These are phyloP conservation scores for Beauveria caledonica DNA, from an alignment of 2,329 filamentous ascomycete genomes.

Conservation along the genomic window DNA sequence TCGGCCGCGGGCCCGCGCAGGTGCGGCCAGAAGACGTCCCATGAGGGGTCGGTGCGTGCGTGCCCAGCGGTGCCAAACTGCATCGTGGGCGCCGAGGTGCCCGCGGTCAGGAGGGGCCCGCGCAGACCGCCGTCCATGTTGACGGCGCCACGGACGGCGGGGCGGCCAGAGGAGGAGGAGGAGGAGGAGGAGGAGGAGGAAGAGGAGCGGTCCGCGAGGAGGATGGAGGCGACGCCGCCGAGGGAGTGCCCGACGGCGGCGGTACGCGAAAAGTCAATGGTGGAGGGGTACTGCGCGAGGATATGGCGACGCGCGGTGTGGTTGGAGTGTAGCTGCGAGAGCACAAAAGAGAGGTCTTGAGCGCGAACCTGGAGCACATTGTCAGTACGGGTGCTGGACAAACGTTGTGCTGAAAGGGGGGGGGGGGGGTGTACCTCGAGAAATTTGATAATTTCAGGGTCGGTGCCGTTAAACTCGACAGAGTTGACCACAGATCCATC, in stretches of 20 bases:
- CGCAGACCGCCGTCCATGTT: constrained; percentile 29
- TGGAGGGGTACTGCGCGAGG: constrained; percentile 12
- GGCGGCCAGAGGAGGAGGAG: too few relatives aligned
- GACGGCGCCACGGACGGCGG: constrained; percentile 23
- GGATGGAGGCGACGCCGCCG: constrained; percentile 26
- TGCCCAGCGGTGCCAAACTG: constrained; percentile 15
- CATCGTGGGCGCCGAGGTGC: constrained; percentile 17
- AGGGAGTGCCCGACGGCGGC: constrained; percentile 28
- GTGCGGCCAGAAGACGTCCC: constrained; percentile 15
- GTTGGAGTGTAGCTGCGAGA: constrained; percentile 21
- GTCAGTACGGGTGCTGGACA: too few relatives aligned
- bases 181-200: too few relatives aligned
- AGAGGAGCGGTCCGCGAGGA: constrained; percentile 10
- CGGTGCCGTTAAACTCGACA: constrained; percentile 16
- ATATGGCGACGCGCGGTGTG: not conserved
- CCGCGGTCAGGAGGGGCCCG: constrained; percentile 15
- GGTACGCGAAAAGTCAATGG: constrained; percentile 16
- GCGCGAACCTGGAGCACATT: constrained; percentile 18
- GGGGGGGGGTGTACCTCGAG: not conserved
- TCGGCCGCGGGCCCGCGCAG: constrained; percentile 14
- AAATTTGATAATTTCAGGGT: constrained; percentile 1
- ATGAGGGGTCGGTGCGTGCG: constrained; percentile 13
- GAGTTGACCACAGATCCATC: constrained; percentile 23
- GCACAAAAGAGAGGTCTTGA: constrained; percentile 26
- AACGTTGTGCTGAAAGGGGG: not conserved